Percentiles rank a stretch among this genome's conserved stretches.
These are phyloP conservation scores for Haplosporangium gracile DNA, from an alignment of 192 early-diverging fungal species.

Conservation along the genomic window DNA sequence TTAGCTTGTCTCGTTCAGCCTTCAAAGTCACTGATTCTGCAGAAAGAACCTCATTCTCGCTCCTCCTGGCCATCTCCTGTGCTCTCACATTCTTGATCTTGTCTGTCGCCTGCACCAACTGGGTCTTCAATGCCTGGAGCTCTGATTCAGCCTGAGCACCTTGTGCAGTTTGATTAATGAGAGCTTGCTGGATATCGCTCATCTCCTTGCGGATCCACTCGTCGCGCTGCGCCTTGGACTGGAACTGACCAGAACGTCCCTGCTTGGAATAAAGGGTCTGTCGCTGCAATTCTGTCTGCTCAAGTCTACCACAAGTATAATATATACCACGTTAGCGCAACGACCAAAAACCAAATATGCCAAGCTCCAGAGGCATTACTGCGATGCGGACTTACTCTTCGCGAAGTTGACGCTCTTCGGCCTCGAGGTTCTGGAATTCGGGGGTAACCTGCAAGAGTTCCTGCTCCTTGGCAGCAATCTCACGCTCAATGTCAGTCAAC, in stretches of 20 bases:
- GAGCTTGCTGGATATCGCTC: slow-evolving; percentile 66
- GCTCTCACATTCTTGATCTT: slow-evolving; percentile 29
- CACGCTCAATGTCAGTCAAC: slow-evolving; percentile 58
- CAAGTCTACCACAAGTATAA: slow-evolving; percentile 61
- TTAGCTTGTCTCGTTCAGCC: slow-evolving; percentile 66
- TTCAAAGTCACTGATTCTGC: slow-evolving; percentile 37
- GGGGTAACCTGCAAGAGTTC: slow-evolving; percentile 77
- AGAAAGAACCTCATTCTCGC: slow-evolving; percentile 14
- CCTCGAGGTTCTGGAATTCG: slow-evolving; percentile 70
- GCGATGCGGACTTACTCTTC: slow-evolving; percentile 68
- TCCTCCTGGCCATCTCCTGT: slow-evolving; percentile 22
- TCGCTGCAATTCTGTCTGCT: slow-evolving; percentile 75
- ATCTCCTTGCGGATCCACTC: slow-evolving; percentile 81
- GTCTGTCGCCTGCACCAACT: slow-evolving; percentile 38
- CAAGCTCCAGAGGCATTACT: too few species aligned
- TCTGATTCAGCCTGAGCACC: slow-evolving; percentile 55
- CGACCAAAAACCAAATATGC: not conserved
- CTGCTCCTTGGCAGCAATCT: slow-evolving; percentile 73
- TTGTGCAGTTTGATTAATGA: slow-evolving; percentile 68
- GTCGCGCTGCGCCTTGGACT: slow-evolving; percentile 82
- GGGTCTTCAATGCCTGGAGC: slow-evolving; percentile 36
- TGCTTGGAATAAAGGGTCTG: slow-evolving; percentile 89
- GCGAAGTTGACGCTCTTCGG: slow-evolving; percentile 69
- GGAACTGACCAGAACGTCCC: slow-evolving; percentile 85
- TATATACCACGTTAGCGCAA: not conserved